Conservation (phyloP, 1,284 basidiomycete genomes). For the Sporisorium exsertum region DNA sequence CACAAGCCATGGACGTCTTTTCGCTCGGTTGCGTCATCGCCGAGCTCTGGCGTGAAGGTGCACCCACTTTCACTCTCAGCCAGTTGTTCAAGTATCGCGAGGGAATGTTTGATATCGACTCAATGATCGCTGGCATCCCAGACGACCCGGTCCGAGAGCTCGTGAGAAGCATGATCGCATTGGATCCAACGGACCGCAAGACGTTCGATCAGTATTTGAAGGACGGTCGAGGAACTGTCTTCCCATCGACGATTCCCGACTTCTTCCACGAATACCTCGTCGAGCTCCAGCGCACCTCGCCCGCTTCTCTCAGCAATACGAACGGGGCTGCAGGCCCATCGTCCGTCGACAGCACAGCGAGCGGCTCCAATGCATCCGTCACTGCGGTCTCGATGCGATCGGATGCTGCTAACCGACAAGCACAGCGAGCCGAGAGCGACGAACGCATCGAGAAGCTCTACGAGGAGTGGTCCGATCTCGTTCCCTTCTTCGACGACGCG, state of each 20-base stretch:
- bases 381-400: conserved; percentile 40
- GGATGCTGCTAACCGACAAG: conserved; percentile 17
- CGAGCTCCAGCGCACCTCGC: conserved; percentile 76
- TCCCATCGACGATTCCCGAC: conserved; percentile 92
- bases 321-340: conserved; percentile 10
- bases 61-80: conserved; percentile 90
- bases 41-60: conserved; percentile 94
- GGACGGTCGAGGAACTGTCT: conserved; percentile 79
- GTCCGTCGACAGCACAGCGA: conserved; percentile 27
- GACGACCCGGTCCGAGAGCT: conserved; percentile 80
- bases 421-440: conserved; percentile 55
- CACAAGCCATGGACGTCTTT: conserved; percentile 98
- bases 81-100: conserved; percentile 95
- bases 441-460: conserved; percentile 66
- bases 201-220: conserved; percentile 85
- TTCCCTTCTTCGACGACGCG: conserved; percentile 44
- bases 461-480: conserved; percentile 63
- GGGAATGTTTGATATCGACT: conserved; percentile 83
- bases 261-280: conserved; percentile 91
- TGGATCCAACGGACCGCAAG: conserved; percentile 81
- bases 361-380: conserved; percentile 41
- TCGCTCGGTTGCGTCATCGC: conserved; percentile 94
- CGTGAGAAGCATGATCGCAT: conserved; percentile 88
- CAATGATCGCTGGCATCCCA: conserved; percentile 80
- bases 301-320: conserved; percentile 6